phyloP scores from a whole-genome alignment of 805 yeast species.

The Metschnikowia aberdeeniae region DNA sequence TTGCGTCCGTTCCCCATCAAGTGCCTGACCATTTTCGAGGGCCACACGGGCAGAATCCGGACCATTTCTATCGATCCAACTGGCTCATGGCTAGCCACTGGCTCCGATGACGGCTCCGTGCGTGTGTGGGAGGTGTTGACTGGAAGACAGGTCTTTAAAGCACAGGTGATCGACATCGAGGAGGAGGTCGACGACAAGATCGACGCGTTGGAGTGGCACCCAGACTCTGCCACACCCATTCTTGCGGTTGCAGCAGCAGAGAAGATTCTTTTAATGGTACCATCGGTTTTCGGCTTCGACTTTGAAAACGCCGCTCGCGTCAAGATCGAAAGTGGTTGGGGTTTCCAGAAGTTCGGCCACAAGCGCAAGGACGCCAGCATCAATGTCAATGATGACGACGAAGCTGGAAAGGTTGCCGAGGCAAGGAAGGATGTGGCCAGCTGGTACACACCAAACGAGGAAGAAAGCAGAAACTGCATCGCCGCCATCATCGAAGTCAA shows the following conservation, averaged over 20 bases:
- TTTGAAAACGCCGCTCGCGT: constrained; percentile 77
- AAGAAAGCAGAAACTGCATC: constrained; percentile 60
- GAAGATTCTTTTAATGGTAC: constrained; percentile 70
- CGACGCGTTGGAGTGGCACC: constrained; percentile 87
- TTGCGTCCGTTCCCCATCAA: constrained; percentile 94
- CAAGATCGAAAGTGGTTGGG: constrained; percentile 87
- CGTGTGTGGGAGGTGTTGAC: constrained; percentile 96
- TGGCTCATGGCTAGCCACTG: constrained; percentile 95
- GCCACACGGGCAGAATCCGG: constrained; percentile 82
- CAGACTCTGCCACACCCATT: constrained; percentile 67
- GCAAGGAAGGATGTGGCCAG: constrained; percentile 56
- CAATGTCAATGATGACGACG: constrained; percentile 33
- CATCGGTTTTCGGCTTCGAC: constrained; percentile 87
- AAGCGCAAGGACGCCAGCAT: constrained; percentile 40
- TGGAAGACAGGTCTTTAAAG: constrained; percentile 85
- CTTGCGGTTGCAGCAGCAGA: constrained; percentile 85
- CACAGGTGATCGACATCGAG: constrained; percentile 47
- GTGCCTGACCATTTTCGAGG: constrained; percentile 77
- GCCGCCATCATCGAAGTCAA: constrained; percentile 66
- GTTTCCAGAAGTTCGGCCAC: constrained; percentile 64
- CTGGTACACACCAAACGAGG: constrained; percentile 77
- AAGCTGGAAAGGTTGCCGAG: constrained; percentile 16
- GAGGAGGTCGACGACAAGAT: constrained; percentile 69
- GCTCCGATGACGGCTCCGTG: constrained; percentile 94
- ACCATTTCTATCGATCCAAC: constrained; percentile 79